Evolutionary conservation across 495 filamentous ascomycete species (phyloP).

Genomic region (Hapsidospora chrysogenum): DNA sequence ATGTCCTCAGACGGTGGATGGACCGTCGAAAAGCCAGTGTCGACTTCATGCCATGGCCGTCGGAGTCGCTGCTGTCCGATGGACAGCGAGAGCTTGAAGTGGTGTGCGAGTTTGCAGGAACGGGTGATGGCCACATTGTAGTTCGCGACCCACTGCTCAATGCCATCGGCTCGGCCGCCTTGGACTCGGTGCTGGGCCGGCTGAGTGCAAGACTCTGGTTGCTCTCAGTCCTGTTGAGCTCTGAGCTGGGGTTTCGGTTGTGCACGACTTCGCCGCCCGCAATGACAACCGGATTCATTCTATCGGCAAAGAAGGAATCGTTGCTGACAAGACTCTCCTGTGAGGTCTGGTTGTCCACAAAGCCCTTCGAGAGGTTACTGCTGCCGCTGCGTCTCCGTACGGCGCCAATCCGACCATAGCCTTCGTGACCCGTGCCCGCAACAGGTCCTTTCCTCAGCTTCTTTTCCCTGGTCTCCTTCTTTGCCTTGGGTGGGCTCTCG

Average conservation of each 20-base stretch:
- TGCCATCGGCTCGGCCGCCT: constrained; percentile 22
- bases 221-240: constrained; percentile 44
- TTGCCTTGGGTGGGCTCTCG: constrained; percentile 14
- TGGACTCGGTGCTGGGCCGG: constrained; percentile 34
- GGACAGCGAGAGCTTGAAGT: constrained; percentile 18
- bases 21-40: constrained; percentile 36
- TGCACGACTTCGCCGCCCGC: constrained; percentile 52
- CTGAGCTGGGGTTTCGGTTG: constrained; percentile 34
- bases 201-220: constrained; percentile 41
- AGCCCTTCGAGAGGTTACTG: constrained; percentile 21
- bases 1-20: constrained; percentile 26
- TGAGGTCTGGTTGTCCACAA: constrained; percentile 29
- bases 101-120: constrained; percentile 14
- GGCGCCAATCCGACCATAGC: constrained; percentile 61
- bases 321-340: constrained; percentile 27
- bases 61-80: constrained; percentile 36
- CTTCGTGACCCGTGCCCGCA: constrained; percentile 92
- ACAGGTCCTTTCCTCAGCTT: constrained; percentile 65
- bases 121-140: constrained; percentile 33
- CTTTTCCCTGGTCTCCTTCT: constrained; percentile 29
- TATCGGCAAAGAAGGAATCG: constrained; percentile 44
- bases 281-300: constrained; percentile 78
- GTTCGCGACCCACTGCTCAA: constrained; percentile 19
- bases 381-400: constrained; percentile 43
- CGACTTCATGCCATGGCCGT: constrained; percentile 19